phyloP scores from a whole-genome alignment of 441 rosid genomes.

The Omphalea diandra region DNA sequence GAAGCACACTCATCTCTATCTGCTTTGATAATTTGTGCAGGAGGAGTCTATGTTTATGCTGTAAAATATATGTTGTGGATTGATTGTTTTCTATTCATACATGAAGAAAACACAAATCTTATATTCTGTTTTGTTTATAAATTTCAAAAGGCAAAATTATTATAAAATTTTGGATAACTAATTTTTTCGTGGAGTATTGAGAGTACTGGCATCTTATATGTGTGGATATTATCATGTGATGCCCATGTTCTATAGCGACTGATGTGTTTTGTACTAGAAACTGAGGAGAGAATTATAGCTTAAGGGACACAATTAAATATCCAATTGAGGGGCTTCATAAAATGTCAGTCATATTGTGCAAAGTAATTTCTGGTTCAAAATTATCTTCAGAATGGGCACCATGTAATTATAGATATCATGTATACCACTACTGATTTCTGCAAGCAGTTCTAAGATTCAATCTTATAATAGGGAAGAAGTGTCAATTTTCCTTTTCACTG shows the following conservation, averaged over 20 bases:
- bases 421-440: not conserved
- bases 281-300: not conserved
- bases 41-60: not conserved
- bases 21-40: not conserved
- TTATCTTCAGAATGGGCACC: not conserved
- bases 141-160: not conserved
- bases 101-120: not conserved
- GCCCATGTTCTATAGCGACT: constrained; percentile 1
- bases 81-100: not conserved
- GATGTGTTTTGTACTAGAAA: not conserved
- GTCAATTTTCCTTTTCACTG: not conserved
- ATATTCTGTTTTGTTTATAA: not conserved
- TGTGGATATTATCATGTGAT: not conserved
- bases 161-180: not conserved
- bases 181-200: not conserved
- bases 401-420: not conserved
- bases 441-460: not conserved
- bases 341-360: too few species aligned
- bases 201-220: not conserved
- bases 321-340: not conserved
- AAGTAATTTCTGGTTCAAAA: not conserved
- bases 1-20: not conserved
- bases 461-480: not conserved
- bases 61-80: not conserved
- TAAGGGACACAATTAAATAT: not conserved